Evolutionary conservation across 1,284 basidiomycete genomes (phyloP), one percentile per base, ranked within the genome.

Genomic region (Coriolopsis trogii): DNA sequence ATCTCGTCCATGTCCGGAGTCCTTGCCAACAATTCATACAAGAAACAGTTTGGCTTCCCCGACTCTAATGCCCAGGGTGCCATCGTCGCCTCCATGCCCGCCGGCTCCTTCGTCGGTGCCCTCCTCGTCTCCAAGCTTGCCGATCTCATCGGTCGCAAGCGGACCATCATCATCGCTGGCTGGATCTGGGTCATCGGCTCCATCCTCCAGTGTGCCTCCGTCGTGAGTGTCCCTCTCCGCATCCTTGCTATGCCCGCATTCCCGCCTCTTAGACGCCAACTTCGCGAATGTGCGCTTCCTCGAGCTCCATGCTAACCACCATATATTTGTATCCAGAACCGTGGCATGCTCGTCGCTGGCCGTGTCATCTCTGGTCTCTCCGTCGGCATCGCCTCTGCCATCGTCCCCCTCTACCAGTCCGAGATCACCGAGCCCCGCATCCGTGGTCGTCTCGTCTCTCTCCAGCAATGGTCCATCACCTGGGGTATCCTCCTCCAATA

Each of bases 1-100:
- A 90, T 90, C 63, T 87, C 85, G 65, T 88, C 85, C 66, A 89
- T 90, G 88, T 87, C 86, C 55, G 87, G 84, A n/a, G 85, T 89
- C 42, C 70, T 89, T 62, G 85, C 72, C 58, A 88, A 86, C 61
- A 67, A 77, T 10, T 72, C 77, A 26, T 88, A 87, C 64, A 69
- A 79, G 47, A 67, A 63, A 1, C 70, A 73, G 7, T 87, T 85
- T 63, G 60, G 72, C 43, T 62, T 73, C 53, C 82, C 84, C 6
- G 63, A 67, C 26, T 71, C 80, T 4, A 77, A 75, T 55, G 78
- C 76, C 3, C 85, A 89, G 70, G 88, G 89, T 33, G 87, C 79
- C 8, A 91, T 90, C 40, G 84, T 87, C n/a, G n/a, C n/a, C n/a
- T n/a, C n/a, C n/a, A n/a, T n/a, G n/a, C n/a, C 39, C 39, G 39